phyloP scores from a whole-genome alignment of 1,139 yeast species.

The Diutina catenulata region DNA sequence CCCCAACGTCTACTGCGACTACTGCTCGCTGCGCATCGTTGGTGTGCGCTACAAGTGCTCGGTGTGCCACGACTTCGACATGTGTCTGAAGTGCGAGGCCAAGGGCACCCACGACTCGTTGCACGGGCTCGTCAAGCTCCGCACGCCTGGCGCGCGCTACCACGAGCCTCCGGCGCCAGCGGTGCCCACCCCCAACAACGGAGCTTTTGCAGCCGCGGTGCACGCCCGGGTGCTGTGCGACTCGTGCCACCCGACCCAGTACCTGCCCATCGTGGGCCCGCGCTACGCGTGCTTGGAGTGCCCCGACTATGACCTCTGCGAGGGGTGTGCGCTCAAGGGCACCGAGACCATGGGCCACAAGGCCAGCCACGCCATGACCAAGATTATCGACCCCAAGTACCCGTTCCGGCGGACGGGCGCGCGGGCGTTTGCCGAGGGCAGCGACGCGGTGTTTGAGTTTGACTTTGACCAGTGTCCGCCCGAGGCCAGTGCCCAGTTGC shows the following conservation, averaged over 20 bases:
- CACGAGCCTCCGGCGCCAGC: slow-evolving; percentile 9
- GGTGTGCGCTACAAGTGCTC: slow-evolving; percentile 5
- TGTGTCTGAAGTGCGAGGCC: slow-evolving; percentile 1
- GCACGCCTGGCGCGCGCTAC: slow-evolving; percentile 12
- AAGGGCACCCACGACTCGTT: neutral
- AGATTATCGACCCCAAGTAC: neutral
- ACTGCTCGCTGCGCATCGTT: neutral
- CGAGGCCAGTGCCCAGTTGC: neutral
- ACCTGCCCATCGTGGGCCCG: slow-evolving; percentile 29
- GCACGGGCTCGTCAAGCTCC: slow-evolving; percentile 13
- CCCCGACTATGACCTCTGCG: slow-evolving; percentile 45
- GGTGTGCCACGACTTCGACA: slow-evolving; percentile 4
- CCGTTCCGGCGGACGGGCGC: neutral
- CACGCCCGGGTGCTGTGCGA: slow-evolving; percentile 25
- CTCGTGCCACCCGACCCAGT: slow-evolving; percentile 21
- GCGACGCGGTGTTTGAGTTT: slow-evolving; percentile 3
- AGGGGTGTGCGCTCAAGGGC: slow-evolving; percentile 18
- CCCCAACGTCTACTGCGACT: neutral
- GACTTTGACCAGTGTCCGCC: neutral
- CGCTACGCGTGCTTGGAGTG: slow-evolving; percentile 48
- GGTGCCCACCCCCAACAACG: slow-evolving; percentile 12
- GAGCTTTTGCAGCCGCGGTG: slow-evolving; percentile 6
- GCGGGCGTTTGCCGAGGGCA: neutral
- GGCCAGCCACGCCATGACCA: neutral
- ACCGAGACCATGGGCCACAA: neutral